Evolutionary conservation across 1,284 basidiomycete genomes (phyloP), one percentile per base, ranked within the genome.

Genomic region (Boletellus deceptivus): DNA sequence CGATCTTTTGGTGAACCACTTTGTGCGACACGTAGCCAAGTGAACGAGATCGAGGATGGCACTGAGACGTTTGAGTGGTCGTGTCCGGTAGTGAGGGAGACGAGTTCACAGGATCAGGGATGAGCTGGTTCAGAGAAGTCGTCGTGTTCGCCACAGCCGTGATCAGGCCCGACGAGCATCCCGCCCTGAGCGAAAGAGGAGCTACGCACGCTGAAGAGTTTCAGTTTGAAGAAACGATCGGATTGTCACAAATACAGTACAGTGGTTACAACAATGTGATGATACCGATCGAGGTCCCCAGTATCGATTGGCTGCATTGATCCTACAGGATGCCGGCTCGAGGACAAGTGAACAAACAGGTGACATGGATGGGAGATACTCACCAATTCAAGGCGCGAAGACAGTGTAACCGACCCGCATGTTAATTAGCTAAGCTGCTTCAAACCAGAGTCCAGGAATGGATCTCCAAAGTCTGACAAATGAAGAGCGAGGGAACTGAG

Each of bases 391-490:
- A n/a, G 43, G 46, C 40, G 39, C 17, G 14, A 20, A 4, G 44
- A 16, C 16, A n/a, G 27, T 16, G 18, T 14, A 17, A 38, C 6
- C 10, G 39, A 33, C 16, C 27, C 18, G n/a, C 5, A 44, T 42
- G 17, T 17, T 35, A 22, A 55, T 61, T 46, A 67, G 6, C 60
- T 55, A 36, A 54, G 36, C 25, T 55, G 59, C 43, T 64, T 64
- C 16, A 43, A 43, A 39, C 46, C 35, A 43, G 62, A 46, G 3
- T 78, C 74, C 46, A 76, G 63, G 51, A 78, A 74, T n/a, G 75
- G 75, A 54, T 77, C 76, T 31, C 76, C 76, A 42, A 78, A 74
- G 49, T 71, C 75, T 77, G 55, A 33, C 29, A 41, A 50, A 29
- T 13, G 25, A 44, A 31, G 36, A 4, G 43, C 41, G 37, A 56